Evolutionary conservation across 1,284 basidiomycete species (phyloP).

Genomic region (Quambalaria eucalypti): DNA sequence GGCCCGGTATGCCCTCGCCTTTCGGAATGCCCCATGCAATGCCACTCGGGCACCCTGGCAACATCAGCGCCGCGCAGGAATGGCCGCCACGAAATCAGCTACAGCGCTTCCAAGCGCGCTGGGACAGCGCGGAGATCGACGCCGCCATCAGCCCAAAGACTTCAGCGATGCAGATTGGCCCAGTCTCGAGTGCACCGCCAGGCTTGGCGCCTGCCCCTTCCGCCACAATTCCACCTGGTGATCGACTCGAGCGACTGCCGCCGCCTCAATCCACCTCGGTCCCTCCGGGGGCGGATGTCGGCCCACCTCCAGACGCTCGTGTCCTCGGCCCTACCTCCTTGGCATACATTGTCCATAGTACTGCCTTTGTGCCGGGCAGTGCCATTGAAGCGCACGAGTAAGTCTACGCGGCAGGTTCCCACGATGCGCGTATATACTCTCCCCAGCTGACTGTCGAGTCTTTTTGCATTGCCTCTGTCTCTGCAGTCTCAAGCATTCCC

Average conservation of each 20-base stretch:
- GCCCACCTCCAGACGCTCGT: constrained; percentile 36
- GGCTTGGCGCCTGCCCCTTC: no score
- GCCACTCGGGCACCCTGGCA: no score
- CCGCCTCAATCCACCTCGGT: constrained; percentile 8
- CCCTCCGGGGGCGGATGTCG: neutral
- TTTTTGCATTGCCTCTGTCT: neutral
- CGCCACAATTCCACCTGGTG: neutral
- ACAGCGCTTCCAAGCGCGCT: neutral
- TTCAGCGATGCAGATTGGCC: no score
- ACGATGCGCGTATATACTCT: no score
- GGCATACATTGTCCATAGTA: constrained; percentile 77
- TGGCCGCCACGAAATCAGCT: neutral
- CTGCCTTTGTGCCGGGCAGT: constrained; percentile 67
- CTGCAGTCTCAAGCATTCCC: constrained; percentile 48
- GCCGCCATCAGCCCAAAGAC: no score
- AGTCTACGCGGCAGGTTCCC: neutral
- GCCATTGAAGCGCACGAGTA: constrained; percentile 74
- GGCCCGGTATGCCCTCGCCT: neutral
- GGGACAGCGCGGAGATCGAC: constrained; percentile 7
- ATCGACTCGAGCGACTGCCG: neutral
- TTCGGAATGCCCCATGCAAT: no score
- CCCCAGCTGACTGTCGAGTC: no score
- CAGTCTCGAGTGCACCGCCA: no score
- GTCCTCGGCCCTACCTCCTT: constrained; percentile 67
- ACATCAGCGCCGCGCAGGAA: neutral